phyloP scores from a whole-genome alignment of 106 monocot genomes.

The Dendrobium catenatum region DNA sequence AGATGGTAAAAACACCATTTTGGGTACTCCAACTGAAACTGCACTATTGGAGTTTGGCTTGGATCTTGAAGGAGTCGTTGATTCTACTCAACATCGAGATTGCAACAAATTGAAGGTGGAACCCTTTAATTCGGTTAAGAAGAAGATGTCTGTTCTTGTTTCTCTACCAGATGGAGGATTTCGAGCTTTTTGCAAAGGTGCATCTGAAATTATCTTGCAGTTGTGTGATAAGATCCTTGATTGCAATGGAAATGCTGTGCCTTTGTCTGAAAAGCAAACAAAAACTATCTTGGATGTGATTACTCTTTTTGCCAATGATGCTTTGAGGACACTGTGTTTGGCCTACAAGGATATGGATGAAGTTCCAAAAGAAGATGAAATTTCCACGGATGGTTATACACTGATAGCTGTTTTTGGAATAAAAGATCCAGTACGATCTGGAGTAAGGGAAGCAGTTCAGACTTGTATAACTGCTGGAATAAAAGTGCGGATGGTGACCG shows the following conservation, averaged over 20 bases:
- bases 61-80: conserved; percentile 47
- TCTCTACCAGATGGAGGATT: conserved; percentile 43
- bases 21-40: conserved; percentile 94
- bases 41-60: conserved; percentile 84
- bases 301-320: conserved; percentile 66
- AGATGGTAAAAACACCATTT: conserved; percentile 46
- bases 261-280: conserved; percentile 43
- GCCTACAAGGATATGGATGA: conserved; percentile 63
- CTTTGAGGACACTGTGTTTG: conserved; percentile 82
- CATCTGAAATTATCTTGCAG: conserved; percentile 77
- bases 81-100: conserved; percentile 26
- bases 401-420: conserved; percentile 80
- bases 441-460: conserved; percentile 78
- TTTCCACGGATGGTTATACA: conserved; percentile 72
- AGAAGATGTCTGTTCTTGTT: conserved; percentile 87
- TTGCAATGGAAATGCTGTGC: conserved; percentile 35
- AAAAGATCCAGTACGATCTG: conserved; percentile 90
- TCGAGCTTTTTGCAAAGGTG: conserved; percentile 84
- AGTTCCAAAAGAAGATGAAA: conserved; percentile 29
- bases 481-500: conserved; percentile 93
- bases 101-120: conserved; percentile 73
- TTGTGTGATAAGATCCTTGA: conserved; percentile 73
- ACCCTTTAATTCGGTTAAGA: conserved; percentile 90
- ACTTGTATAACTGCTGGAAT: conserved; percentile 79
- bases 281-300: conserved; percentile 44